Base-by-base conservation (phyloP, 2,329 filamentous ascomycete genomes). In the Lecanicillium sp. region DNA sequence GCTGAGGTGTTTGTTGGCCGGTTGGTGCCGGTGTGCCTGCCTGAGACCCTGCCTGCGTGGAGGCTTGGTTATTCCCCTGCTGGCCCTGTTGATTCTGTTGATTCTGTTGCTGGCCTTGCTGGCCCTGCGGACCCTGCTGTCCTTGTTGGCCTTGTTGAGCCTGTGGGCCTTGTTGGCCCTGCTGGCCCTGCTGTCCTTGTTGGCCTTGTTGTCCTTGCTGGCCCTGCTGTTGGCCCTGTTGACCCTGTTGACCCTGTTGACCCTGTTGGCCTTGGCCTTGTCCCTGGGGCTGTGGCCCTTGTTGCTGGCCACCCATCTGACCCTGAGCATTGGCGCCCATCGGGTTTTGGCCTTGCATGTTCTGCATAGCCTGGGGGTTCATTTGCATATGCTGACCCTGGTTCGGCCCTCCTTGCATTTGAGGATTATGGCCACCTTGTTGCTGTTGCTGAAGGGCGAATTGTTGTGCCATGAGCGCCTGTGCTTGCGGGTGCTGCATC, bases 381-480 rank as follows among this genome's bases (percentile, higher is more conserved):
- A 74, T 70, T 38, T 60, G 65, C 50, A 64, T 63, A 18, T 57
- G 63, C 44, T 75, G 72, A 15, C 65, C 66, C 42, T 64, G 61
- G 17, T n/a, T n/a, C n/a, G 62, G 63, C 5, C 52, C 63, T 42
- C 57, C 62, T 42, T 62, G 62, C 54, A 58, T 62, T 49, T 61
- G 59, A 46, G 56, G 65, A 42, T 58, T 59, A 39, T 56, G 51
- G 9, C 43, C 47, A n/a, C n/a, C n/a, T n/a, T n/a, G n/a, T 17
- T 50, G 41, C 3, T 50, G 45, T 29, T 70, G 66, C 42, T 70
- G 67, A 29, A 71, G 52, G 9, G 65, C 66, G 29, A 70, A 51
- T 35, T 70, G 68, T 33, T 70, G 68, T 4, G 62, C 63, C 34
- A 70, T 46, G 37, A 55, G 38, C 6, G 57, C 55, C 25, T 60